These are phyloP conservation scores for Pilobolus umbonatus DNA, from an alignment of 192 early-diverging fungal species.

Conservation along the genomic window DNA sequence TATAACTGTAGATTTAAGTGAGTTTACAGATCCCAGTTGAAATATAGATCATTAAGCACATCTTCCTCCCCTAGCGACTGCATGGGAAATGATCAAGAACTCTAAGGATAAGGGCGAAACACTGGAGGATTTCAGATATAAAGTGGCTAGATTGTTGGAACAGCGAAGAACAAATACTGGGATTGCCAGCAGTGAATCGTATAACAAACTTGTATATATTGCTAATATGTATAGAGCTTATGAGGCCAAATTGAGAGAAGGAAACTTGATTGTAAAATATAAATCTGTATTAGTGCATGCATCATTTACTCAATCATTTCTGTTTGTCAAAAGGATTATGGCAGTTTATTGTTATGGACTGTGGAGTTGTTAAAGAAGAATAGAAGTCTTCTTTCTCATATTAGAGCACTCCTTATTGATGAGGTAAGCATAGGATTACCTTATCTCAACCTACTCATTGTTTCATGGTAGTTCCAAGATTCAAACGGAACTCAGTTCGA, in stretches of 20 bases:
- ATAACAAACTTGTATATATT: slow-evolving; percentile 12
- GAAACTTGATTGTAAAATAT: slow-evolving; percentile 20
- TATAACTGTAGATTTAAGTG: too few relatives aligned
- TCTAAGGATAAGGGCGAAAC: too few relatives aligned
- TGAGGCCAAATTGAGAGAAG: slow-evolving; percentile 1
- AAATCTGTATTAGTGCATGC: too few relatives aligned
- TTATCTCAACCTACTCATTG: not conserved
- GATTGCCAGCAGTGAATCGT: too few relatives aligned
- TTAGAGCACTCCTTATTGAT: slow-evolving; percentile 17
- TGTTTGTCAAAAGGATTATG: slow-evolving; percentile 31
- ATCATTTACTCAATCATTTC: not conserved
- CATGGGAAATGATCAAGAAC: too few relatives aligned
- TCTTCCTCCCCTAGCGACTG: too few relatives aligned
- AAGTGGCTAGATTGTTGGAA: too few relatives aligned
- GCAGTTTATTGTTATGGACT: slow-evolving; percentile 11
- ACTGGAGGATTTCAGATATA: too few relatives aligned
- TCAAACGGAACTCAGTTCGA: slow-evolving; percentile 25
- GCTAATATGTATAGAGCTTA: slow-evolving; percentile 19
- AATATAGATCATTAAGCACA: too few relatives aligned
- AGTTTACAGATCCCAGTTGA: too few relatives aligned
- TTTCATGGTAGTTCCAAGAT: slow-evolving; percentile 23
- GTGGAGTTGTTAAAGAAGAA: slow-evolving; percentile 6
- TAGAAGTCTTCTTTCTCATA: not conserved
- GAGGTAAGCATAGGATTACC: slow-evolving; percentile 15
- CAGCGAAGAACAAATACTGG: too few relatives aligned